Percentiles rank a stretch among this genome's conserved stretches.
phyloP scores from a whole-genome alignment of 1,139 yeast genomes.

The Torulaspora pretoriensis region DNA sequence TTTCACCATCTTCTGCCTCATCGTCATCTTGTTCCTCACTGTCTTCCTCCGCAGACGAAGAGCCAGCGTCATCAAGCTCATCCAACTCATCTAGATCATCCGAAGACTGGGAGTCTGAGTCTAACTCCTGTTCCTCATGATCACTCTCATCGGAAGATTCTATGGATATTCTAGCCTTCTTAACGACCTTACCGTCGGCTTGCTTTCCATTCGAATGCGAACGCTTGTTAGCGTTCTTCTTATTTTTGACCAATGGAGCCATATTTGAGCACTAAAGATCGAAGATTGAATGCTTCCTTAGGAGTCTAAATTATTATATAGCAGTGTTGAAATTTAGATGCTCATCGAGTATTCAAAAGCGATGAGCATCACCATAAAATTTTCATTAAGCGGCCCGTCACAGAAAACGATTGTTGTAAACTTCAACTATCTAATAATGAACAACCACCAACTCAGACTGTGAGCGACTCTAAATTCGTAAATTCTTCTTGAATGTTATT shows the following conservation, averaged over 20 bases:
- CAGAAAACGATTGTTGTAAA: neutral
- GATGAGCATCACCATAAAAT: slow-evolving; percentile 9
- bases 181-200: slow-evolving; percentile 18
- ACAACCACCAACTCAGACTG: too few species aligned
- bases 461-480: neutral
- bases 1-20: slow-evolving; percentile 24
- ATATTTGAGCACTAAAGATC: slow-evolving; percentile 3
- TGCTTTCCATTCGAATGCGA: slow-evolving; percentile 5
- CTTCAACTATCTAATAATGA: too few species aligned
- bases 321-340: neutral
- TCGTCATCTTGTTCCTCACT: slow-evolving; percentile 29
- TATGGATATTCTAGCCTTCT: slow-evolving; percentile 33
- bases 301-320: neutral
- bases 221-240: slow-evolving; percentile 12
- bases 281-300: neutral
- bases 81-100: slow-evolving; percentile 22
- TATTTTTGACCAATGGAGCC: slow-evolving; percentile 13
- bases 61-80: slow-evolving; percentile 33
- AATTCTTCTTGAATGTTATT: slow-evolving; percentile 4
- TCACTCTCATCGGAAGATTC: slow-evolving; percentile 34
- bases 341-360: slow-evolving; percentile 1
- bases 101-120: slow-evolving; percentile 11
- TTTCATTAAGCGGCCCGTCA: slow-evolving; percentile 1
- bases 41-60: slow-evolving; percentile 30
- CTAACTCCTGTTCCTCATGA: slow-evolving; percentile 11